These are phyloP conservation scores for Leishmania arabica DNA, from an alignment of 208 protist species.

Conservation along the genomic window DNA sequence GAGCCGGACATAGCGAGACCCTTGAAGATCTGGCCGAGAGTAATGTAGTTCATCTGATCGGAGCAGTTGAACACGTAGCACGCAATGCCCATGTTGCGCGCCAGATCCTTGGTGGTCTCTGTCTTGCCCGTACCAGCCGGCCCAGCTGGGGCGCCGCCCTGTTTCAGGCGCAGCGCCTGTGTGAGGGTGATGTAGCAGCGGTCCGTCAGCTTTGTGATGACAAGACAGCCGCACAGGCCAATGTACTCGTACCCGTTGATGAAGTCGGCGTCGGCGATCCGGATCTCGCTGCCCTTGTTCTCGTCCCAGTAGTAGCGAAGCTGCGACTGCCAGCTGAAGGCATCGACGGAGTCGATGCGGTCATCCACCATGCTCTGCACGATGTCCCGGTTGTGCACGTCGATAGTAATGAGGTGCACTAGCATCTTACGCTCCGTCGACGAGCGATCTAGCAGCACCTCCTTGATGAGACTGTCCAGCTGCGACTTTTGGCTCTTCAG, in stretches of 20 bases:
- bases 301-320: slow-evolving; percentile 97
- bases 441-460: slow-evolving; percentile 94
- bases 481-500: slow-evolving; percentile 95
- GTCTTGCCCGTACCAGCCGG: slow-evolving; percentile 95
- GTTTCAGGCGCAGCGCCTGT: slow-evolving; percentile 91
- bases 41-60: slow-evolving; percentile 99
- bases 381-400: slow-evolving; percentile 97
- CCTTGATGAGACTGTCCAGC: slow-evolving; percentile 94
- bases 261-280: slow-evolving; percentile 97
- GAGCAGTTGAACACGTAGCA: slow-evolving; percentile 98
- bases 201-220: slow-evolving; percentile 99
- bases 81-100: slow-evolving; percentile 93
- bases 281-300: slow-evolving; percentile 93
- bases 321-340: slow-evolving; percentile 98
- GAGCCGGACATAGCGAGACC: slow-evolving; percentile 95
- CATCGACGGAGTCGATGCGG: slow-evolving; percentile 92
- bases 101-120: slow-evolving; percentile 96
- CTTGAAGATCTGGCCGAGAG: slow-evolving; percentile 98
- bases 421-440: slow-evolving; percentile 97
- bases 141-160: slow-evolving; percentile 93
- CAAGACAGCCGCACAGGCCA: slow-evolving; percentile 97
- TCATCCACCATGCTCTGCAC: slow-evolving; percentile 94
- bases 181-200: slow-evolving; percentile 99
- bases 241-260: slow-evolving; percentile 98
- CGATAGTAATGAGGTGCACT: slow-evolving; percentile 98